These are phyloP conservation scores for Pelargonium fulgidum DNA, from an alignment of 441 rosid species.

Conservation along the genomic window DNA sequence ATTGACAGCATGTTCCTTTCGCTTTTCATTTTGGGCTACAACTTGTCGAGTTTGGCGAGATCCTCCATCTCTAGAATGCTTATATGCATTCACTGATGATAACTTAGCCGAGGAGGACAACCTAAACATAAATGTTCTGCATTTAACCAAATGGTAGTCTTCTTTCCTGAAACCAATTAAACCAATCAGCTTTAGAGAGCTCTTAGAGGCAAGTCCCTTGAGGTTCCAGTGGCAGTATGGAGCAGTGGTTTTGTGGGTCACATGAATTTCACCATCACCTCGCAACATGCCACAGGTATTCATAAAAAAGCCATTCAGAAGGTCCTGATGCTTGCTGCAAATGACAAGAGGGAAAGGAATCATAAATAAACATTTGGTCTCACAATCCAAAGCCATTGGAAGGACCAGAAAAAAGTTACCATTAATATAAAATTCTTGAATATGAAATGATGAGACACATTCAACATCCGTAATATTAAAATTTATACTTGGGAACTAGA, in stretches of 20 bases:
- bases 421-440: too few relatives aligned
- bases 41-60: background rate
- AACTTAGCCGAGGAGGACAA: slow-evolving; percentile 22
- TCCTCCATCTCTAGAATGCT: background rate
- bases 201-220: slow-evolving; percentile 35
- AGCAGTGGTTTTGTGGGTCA: slow-evolving; percentile 40
- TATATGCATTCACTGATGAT: background rate
- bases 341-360: too few relatives aligned
- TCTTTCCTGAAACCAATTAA: slow-evolving; percentile 26
- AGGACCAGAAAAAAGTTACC: too few relatives aligned
- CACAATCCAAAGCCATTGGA: too few relatives aligned
- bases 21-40: slow-evolving; percentile 4
- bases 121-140: slow-evolving; percentile 44
- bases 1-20: too few relatives aligned
- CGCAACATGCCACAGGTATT: slow-evolving; percentile 41
- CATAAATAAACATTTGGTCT: too few relatives aligned
- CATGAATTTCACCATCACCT: slow-evolving; percentile 45
- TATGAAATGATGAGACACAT: too few relatives aligned
- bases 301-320: slow-evolving; percentile 38
- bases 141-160: slow-evolving; percentile 37
- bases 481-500: too few relatives aligned
- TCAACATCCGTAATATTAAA: too few relatives aligned
- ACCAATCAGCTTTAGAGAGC: slow-evolving; percentile 25
- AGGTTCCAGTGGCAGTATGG: slow-evolving; percentile 52
- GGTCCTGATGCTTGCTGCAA: slow-evolving; percentile 36